phyloP scores from a whole-genome alignment of 1,284 basidiomycete species.

The Chiua sp. region DNA sequence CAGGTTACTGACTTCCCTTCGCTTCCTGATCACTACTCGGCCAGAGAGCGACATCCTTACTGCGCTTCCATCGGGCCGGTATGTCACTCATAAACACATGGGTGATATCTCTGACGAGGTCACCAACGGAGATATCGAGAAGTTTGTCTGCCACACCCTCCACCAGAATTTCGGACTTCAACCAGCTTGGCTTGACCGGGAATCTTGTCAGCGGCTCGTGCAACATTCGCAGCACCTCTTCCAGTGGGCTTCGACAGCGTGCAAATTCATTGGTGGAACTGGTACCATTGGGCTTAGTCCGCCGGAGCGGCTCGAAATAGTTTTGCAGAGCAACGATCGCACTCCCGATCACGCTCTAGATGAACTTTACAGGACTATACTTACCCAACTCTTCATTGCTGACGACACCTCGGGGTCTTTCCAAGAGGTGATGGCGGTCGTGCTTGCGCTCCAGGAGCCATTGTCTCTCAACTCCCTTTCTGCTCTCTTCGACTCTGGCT shows the following conservation, averaged over 20 bases:
- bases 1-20: neutral
- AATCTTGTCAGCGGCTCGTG: neutral
- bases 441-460: neutral
- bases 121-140: neutral
- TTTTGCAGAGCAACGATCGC: neutral
- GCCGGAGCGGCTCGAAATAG: neutral
- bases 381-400: neutral
- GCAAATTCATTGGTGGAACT: neutral
- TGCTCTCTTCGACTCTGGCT: neutral
- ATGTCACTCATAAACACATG: neutral
- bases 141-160: neutral
- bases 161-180: neutral
- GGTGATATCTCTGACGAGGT: neutral
- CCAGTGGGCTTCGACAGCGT: neutral
- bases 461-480: neutral
- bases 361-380: neutral
- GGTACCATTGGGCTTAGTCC: neutral
- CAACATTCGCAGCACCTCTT: neutral
- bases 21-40: neutral
- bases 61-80: neutral
- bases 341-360: neutral
- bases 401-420: neutral
- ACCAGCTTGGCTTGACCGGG: neutral
- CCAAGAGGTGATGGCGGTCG: neutral
- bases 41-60: neutral